Evolutionary conservation across 176 grass and related monocot species (phyloP).

Genomic region (Aegilops umbellulata): DNA sequence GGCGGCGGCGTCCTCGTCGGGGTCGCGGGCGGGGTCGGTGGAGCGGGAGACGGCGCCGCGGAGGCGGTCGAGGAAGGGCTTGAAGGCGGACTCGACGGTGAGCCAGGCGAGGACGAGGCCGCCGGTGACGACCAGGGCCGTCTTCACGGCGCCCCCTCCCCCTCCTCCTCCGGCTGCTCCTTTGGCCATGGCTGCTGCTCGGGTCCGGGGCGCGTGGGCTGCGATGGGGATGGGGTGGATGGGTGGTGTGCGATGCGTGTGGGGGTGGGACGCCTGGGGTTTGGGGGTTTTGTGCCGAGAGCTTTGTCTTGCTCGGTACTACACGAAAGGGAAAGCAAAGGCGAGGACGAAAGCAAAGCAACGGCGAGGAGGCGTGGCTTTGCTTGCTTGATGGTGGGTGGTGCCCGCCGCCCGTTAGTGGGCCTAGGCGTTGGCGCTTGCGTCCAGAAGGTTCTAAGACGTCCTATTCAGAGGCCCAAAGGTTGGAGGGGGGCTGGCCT

Average conservation of each 20-base stretch:
- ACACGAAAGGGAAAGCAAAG: slow-evolving; percentile 34
- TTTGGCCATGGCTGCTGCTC: slow-evolving; percentile 66
- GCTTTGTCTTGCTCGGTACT: slow-evolving; percentile 14
- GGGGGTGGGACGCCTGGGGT: background rate
- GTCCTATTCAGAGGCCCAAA: background rate
- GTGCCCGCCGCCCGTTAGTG: background rate
- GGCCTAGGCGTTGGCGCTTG: background rate
- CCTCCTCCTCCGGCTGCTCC: slow-evolving; percentile 2
- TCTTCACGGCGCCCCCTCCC: slow-evolving; percentile 60
- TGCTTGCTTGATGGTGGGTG: background rate
- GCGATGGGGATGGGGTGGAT: slow-evolving; percentile 11
- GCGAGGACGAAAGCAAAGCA: slow-evolving; percentile 29
- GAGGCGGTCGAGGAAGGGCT: slow-evolving; percentile 73
- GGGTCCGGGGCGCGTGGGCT: background rate
- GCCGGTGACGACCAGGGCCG: slow-evolving; percentile 66
- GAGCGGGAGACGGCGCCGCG: slow-evolving; percentile 53
- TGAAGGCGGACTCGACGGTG: slow-evolving; percentile 85
- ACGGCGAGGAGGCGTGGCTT: background rate
- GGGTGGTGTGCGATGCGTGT: slow-evolving; percentile 18
- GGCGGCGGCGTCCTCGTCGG: slow-evolving; percentile 23
- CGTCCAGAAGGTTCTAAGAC: background rate
- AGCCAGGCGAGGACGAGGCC: slow-evolving; percentile 74
- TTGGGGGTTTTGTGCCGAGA: slow-evolving; percentile 18
- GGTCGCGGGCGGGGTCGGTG: slow-evolving; percentile 57
- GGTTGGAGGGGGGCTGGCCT: background rate